phyloP scores from a whole-genome alignment of 2,329 filamentous ascomycete genomes.

The Thyridium curvatum region DNA sequence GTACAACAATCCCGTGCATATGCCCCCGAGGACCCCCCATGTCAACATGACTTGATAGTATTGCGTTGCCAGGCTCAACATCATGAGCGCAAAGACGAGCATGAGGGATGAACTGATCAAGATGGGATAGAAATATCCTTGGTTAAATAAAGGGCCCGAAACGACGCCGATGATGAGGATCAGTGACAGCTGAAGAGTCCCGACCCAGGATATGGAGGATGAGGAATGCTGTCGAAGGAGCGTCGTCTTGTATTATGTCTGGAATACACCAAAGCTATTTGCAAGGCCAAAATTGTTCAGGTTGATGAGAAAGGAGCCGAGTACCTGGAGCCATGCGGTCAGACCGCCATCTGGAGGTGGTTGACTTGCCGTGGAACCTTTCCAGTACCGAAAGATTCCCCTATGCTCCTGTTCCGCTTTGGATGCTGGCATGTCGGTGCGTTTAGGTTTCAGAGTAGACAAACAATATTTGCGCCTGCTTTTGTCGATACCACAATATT shows the following conservation, averaged over 20 bases:
- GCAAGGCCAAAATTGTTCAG: conserved; percentile 26
- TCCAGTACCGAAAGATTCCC: not conserved
- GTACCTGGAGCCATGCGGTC: conserved; percentile 28
- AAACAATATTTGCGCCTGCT: too few relatives aligned
- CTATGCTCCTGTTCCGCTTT: too few relatives aligned
- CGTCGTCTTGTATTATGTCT: conserved; percentile 22
- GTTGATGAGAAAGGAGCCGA: conserved; percentile 24
- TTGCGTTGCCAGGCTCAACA: conserved; percentile 2
- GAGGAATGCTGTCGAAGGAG: conserved; percentile 16
- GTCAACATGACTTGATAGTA: conserved; percentile 10
- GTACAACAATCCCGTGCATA: conserved; percentile 19
- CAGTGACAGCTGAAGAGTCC: conserved; percentile 28
- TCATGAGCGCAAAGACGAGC: conserved; percentile 29
- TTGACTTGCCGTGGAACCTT: not conserved
- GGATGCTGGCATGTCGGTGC: too few relatives aligned
- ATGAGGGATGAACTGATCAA: conserved; percentile 24
- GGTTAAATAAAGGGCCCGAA: conserved; percentile 31
- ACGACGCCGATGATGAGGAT: conserved; percentile 28
- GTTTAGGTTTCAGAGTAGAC: too few relatives aligned
- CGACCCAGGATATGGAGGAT: conserved; percentile 27
- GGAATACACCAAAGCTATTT: conserved; percentile 29
- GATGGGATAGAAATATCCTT: conserved; percentile 25
- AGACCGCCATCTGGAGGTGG: conserved; percentile 20
- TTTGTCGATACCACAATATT: too few relatives aligned
- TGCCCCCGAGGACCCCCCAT: conserved; percentile 5